These are phyloP conservation scores for Platanthera guangdongensis DNA, from an alignment of 106 monocot species.

Conservation along the genomic window DNA sequence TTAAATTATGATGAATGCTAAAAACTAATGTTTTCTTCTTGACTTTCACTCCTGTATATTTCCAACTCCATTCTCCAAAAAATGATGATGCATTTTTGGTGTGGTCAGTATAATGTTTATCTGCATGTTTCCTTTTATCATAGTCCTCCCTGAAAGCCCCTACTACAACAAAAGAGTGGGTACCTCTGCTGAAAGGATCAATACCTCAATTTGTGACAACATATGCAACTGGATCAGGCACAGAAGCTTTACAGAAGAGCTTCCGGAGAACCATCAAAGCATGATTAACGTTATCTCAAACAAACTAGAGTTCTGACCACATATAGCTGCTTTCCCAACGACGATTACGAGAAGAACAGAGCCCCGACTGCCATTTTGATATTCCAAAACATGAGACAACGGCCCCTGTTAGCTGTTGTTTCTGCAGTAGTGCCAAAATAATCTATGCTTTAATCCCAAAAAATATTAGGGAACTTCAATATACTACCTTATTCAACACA, in stretches of 20 bases:
- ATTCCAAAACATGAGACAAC: conserved; percentile 99
- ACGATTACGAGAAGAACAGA: conserved; percentile 96
- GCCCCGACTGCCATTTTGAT: conserved; percentile 88
- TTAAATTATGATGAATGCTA: not conserved
- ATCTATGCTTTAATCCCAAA: conserved; percentile 95
- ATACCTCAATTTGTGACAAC: conserved; percentile 95
- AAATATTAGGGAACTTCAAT: conserved; percentile 79
- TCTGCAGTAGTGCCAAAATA: conserved; percentile 98
- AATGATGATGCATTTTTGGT: not conserved
- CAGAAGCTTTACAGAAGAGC: conserved; percentile 72
- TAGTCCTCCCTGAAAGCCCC: conserved; percentile 92
- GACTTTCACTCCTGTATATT: not conserved
- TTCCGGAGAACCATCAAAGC: conserved; percentile 70
- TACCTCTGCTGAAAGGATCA: conserved; percentile 87
- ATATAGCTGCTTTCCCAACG: conserved; percentile 84
- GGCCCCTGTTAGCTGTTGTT: conserved; percentile 62
- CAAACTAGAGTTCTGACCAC: conserved; percentile 44
- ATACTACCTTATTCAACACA: conserved; percentile 82
- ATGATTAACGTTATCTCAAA: conserved; percentile 79
- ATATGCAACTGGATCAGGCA: conserved; percentile 82
- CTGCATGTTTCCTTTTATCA: conserved; percentile 24
- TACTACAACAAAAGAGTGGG: conserved; percentile 90
- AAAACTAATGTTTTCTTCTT: not conserved
- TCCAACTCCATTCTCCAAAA: not conserved
- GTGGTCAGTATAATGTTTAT: not conserved